Percentiles rank a stretch among this genome's conserved stretches.
phyloP scores from a whole-genome alignment of 371 early-diverging fungal species.

The Paraphysoderma sedebokerense region DNA sequence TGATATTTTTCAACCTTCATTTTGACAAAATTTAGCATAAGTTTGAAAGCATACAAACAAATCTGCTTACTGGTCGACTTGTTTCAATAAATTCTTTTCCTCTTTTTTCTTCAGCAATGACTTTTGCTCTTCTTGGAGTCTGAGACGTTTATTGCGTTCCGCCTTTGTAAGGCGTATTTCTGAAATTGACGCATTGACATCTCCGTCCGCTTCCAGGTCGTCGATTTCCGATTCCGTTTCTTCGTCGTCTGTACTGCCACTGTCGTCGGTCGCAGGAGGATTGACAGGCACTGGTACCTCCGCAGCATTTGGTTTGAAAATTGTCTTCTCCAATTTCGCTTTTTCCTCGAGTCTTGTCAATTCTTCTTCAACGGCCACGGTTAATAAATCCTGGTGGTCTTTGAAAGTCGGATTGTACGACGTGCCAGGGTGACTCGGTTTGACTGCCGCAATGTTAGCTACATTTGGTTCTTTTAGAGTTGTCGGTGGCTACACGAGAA shows the following conservation, averaged over 20 bases:
- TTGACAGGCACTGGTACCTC: conserved; percentile 11
- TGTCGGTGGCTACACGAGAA: conserved; percentile 28
- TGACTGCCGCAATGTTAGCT: conserved; percentile 42
- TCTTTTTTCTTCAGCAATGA: conserved; percentile 24
- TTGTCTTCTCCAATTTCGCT: conserved; percentile 23
- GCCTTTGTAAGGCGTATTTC: conserved; percentile 3
- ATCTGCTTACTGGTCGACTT: conserved; percentile 15
- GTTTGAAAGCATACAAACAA: too few species aligned
- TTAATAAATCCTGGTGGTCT: conserved; percentile 43
- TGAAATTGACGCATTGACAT: conserved; percentile 12
- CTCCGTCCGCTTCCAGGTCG: conserved; percentile 15
- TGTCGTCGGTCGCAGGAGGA: conserved; percentile 14
- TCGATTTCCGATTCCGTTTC: conserved; percentile 35
- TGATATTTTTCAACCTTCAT: conserved; percentile 30
- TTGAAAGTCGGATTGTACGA: conserved; percentile 75
- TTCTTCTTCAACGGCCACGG: conserved; percentile 19
- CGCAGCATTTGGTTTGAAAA: conserved; percentile 23
- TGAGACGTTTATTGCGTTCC: conserved; percentile 21
- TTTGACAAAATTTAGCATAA: too few species aligned
- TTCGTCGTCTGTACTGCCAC: conserved; percentile 25
- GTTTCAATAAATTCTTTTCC: conserved; percentile 17
- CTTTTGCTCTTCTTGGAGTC: conserved; percentile 18
- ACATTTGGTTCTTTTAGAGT: conserved; percentile 24
- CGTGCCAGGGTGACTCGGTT: conserved; percentile 60
- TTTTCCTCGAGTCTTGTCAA: conserved; percentile 14